These are phyloP conservation scores for Pelargonium cotyledonis DNA, from an alignment of 441 rosid genomes.

Conservation along the genomic window DNA sequence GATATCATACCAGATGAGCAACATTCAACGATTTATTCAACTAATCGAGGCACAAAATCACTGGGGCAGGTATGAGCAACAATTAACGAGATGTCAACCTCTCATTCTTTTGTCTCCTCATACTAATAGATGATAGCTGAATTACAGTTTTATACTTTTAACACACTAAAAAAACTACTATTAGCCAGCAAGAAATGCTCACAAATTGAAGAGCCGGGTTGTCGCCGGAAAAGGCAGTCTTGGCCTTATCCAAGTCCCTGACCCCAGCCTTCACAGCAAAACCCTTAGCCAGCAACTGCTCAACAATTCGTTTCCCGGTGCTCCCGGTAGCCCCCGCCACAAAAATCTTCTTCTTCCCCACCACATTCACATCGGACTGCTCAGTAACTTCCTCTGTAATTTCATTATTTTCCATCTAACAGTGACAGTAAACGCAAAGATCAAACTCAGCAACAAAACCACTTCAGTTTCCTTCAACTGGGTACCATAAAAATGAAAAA, in stretches of 20 bases:
- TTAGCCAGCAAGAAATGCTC: slow-evolving; percentile 19
- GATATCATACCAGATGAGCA: no score
- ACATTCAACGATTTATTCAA: no score
- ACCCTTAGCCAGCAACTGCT: slow-evolving; percentile 72
- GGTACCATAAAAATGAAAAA: slow-evolving; percentile 1
- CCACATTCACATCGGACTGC: slow-evolving; percentile 15
- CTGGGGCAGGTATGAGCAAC: no score
- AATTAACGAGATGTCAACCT: no score
- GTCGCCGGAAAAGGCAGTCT: slow-evolving; percentile 37
- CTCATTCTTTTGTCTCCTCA: no score
- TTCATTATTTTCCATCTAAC: slow-evolving; percentile 54
- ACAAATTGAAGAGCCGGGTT: slow-evolving; percentile 70
- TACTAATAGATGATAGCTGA: no score
- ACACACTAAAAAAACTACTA: no score
- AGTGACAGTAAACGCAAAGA: background rate
- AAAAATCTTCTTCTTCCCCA: slow-evolving; percentile 46
- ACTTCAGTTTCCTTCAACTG: background rate
- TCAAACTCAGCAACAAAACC: background rate
- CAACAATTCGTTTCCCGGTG: slow-evolving; percentile 73
- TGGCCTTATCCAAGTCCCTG: slow-evolving; percentile 66
- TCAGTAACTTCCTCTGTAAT: slow-evolving; percentile 32
- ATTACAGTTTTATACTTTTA: no score
- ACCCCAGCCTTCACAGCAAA: slow-evolving; percentile 81
- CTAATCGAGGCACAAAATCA: no score
- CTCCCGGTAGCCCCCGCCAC: slow-evolving; percentile 86